phyloP scores from a whole-genome alignment of 2,329 filamentous ascomycete species.

The Fusarium azukiicola region DNA sequence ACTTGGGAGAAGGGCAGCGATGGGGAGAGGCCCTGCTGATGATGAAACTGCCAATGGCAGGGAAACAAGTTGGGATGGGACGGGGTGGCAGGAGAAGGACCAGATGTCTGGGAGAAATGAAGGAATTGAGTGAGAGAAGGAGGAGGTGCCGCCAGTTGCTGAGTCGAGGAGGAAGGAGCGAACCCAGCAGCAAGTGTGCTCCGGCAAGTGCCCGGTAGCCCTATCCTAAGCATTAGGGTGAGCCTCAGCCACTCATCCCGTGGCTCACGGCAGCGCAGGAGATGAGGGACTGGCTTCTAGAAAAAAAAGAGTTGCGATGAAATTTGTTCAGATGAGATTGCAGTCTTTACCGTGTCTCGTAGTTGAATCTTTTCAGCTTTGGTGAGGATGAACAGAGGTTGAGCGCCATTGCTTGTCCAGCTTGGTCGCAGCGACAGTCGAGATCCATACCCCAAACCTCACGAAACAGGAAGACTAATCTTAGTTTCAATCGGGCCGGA shows the following conservation, averaged over 20 bases:
- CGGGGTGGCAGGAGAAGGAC: conserved; percentile 14
- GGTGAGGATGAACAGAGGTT: neutral
- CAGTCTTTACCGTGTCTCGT: neutral
- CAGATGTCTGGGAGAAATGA: conserved; percentile 29
- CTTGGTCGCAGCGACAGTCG: too few species aligned
- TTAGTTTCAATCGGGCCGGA: neutral
- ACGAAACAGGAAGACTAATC: neutral
- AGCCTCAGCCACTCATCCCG: conserved; percentile 13
- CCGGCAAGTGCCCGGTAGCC: conserved; percentile 16
- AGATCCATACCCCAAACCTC: neutral
- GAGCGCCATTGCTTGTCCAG: neutral
- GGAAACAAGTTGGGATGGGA: neutral
- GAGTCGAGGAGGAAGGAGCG: conserved; percentile 33
- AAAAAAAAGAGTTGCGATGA: neutral
- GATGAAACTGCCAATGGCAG: conserved; percentile 8
- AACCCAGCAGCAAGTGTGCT: conserved; percentile 23
- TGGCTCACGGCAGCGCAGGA: neutral
- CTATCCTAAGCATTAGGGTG: conserved; percentile 36
- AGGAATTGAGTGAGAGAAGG: conserved; percentile 12
- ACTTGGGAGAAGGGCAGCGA: neutral
- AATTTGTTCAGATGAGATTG: neutral
- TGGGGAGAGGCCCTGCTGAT: neutral
- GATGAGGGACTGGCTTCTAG: neutral
- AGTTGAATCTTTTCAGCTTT: neutral
- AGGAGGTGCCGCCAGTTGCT: conserved; percentile 22